These are phyloP conservation scores for Emericellopsis terricola DNA, from an alignment of 495 filamentous ascomycete species.

Conservation along the genomic window DNA sequence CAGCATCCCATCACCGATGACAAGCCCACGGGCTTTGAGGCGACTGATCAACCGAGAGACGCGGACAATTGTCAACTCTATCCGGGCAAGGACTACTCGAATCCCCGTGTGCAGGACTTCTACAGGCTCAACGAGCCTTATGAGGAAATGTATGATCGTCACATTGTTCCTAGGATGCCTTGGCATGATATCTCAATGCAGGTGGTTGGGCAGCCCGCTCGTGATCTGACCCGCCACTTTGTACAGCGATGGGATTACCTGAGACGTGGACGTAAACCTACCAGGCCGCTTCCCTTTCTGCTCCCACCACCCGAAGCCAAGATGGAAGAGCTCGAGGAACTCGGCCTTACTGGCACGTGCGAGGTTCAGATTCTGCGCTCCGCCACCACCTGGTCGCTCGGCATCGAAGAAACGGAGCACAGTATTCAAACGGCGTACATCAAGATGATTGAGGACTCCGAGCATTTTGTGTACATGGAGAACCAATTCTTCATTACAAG, in stretches of 20 bases:
- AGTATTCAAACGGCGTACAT: conserved; percentile 95
- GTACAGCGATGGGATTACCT: conserved; percentile 99
- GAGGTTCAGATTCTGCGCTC: conserved; percentile 93
- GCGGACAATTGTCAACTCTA: conserved; percentile 90
- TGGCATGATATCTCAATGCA: conserved; percentile 99
- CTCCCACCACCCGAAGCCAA: conserved; percentile 87
- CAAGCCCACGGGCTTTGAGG: conserved; percentile 87
- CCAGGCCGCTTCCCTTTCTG: conserved; percentile 81
- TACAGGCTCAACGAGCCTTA: conserved; percentile 88
- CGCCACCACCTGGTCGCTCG: conserved; percentile 78
- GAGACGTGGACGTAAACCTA: conserved; percentile 82
- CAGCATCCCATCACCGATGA: conserved; percentile 83
- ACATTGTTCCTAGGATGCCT: conserved; percentile 79
- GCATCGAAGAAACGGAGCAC: conserved; percentile 69
- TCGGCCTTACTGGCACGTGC: conserved; percentile 82
- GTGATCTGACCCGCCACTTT: conserved; percentile 90
- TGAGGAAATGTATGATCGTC: conserved; percentile 96
- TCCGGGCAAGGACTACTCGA: conserved; percentile 98
- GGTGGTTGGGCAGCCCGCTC: conserved; percentile 86
- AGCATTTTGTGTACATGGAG: conserved; percentile 97
- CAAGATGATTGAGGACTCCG: conserved; percentile 82
- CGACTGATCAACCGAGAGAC: conserved; percentile 57
- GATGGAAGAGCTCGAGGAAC: conserved; percentile 61
- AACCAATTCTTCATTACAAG: conserved; percentile 98
- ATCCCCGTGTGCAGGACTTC: conserved; percentile 89